Evolutionary conservation across 176 grass and related monocot species (phyloP).

Genomic region (Raddia guianensis): DNA sequence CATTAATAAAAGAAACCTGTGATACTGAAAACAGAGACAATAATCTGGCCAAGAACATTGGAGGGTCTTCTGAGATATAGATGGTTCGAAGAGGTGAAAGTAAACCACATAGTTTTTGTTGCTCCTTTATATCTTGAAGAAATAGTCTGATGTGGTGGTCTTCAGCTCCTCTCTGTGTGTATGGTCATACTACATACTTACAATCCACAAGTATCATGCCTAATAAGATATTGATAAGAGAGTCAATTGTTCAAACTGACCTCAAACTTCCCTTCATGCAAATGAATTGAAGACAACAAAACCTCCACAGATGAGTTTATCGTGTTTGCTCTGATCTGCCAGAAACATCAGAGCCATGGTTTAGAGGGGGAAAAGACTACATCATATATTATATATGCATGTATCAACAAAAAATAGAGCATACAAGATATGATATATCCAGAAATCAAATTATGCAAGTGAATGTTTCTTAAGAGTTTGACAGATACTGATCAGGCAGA

Average conservation of each 20-base stretch:
- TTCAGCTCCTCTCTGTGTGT: constrained; percentile 36
- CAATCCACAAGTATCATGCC: neutral
- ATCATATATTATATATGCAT: neutral
- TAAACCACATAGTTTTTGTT: constrained; percentile 58
- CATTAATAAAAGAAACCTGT: constrained; percentile 55
- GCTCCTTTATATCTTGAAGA: constrained; percentile 46
- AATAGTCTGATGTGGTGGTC: constrained; percentile 43
- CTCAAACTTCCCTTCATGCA: constrained; percentile 45
- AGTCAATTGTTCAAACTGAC: constrained; percentile 43
- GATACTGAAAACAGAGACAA: constrained; percentile 68
- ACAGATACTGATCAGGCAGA: neutral
- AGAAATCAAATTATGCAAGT: constrained; percentile 13
- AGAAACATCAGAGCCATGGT: constrained; percentile 21
- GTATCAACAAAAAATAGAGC: constrained; percentile 2
- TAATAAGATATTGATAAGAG: neutral
- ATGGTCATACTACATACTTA: constrained; percentile 15
- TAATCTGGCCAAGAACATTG: constrained; percentile 62
- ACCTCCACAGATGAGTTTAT: constrained; percentile 60
- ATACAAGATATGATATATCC: neutral
- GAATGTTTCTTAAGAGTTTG: neutral
- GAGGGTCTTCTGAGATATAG: constrained; percentile 60
- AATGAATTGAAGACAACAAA: constrained; percentile 45
- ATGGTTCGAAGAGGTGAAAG: constrained; percentile 60
- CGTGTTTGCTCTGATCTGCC: constrained; percentile 51
- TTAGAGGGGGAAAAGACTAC: neutral